Conservation (phyloP, 1,284 basidiomycete genomes). For the Ceratobasidium sp. region DNA sequence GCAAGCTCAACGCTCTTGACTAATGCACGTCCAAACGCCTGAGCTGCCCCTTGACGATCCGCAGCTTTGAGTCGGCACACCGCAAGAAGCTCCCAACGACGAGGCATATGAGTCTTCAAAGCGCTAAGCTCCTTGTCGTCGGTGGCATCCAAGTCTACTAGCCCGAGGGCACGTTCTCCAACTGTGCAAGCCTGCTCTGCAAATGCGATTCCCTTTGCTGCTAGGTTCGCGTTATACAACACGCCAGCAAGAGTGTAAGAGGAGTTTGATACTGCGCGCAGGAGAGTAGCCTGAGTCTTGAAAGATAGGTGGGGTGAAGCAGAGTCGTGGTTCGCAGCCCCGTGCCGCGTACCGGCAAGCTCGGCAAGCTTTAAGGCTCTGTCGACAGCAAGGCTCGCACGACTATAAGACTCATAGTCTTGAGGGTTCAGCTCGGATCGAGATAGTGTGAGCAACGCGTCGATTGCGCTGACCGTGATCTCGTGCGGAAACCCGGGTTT, state of each 20-base stretch:
- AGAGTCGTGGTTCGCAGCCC: neutral
- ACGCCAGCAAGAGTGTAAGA: slow-evolving; percentile 59
- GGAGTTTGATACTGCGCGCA: slow-evolving; percentile 52
- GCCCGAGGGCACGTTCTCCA: slow-evolving; percentile 44
- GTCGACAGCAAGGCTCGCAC: slow-evolving; percentile 8
- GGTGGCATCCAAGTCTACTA: slow-evolving; percentile 18
- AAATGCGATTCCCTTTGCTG: slow-evolving; percentile 47
- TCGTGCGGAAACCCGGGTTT: slow-evolving; percentile 31
- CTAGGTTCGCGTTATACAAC: slow-evolving; percentile 55
- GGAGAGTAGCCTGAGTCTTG: slow-evolving; percentile 21
- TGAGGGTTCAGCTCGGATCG: slow-evolving; percentile 18
- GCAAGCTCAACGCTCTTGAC: slow-evolving; percentile 18
- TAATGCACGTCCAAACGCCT: slow-evolving; percentile 18
- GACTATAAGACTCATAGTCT: slow-evolving; percentile 27
- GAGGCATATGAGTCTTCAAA: slow-evolving; percentile 49
- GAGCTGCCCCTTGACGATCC: slow-evolving; percentile 45
- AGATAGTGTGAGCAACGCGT: slow-evolving; percentile 32
- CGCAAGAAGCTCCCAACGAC: slow-evolving; percentile 57
- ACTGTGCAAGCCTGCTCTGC: slow-evolving; percentile 46
- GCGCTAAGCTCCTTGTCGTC: slow-evolving; percentile 41
- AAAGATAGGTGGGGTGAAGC: neutral
- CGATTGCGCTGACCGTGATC: slow-evolving; percentile 34
- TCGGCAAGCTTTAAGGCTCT: slow-evolving; percentile 26
- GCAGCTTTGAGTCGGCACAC: slow-evolving; percentile 53
- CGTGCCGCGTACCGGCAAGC: neutral